These are phyloP conservation scores for Coemansia sp. DNA, from an alignment of 192 early-diverging fungal species.

Conservation along the genomic window DNA sequence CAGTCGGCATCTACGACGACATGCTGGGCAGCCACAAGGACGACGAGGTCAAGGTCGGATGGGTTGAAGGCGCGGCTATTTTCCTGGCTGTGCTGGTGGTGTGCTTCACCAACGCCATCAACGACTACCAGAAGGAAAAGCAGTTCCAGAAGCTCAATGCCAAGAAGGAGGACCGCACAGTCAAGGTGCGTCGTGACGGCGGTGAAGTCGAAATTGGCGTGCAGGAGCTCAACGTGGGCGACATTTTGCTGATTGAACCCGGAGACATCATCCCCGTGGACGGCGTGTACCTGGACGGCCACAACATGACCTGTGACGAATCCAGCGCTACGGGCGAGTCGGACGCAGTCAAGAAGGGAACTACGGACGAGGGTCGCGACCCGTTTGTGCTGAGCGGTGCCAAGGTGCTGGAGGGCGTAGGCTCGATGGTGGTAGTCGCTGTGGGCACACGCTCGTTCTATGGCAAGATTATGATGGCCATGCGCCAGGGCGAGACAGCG, in stretches of 20 bases:
- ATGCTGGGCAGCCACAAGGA: conserved; percentile 59
- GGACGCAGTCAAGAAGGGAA: conserved; percentile 75
- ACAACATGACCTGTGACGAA: conserved; percentile 87
- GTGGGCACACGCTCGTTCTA: conserved; percentile 83
- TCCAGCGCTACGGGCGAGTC: conserved; percentile 91
- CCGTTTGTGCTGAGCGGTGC: conserved; percentile 88
- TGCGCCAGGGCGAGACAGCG: conserved; percentile 59
- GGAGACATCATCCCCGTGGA: conserved; percentile 97
- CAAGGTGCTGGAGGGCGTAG: conserved; percentile 87
- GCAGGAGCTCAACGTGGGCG: conserved; percentile 84
- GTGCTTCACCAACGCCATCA: conserved; percentile 85
- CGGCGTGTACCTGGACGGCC: conserved; percentile 75
- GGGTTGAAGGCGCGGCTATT: conserved; percentile 83
- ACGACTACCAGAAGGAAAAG: conserved; percentile 87
- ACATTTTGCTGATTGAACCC: conserved; percentile 80
- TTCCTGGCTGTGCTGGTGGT: conserved; percentile 82
- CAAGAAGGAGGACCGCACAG: conserved; percentile 79
- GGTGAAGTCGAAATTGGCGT: conserved; percentile 71
- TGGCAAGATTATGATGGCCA: conserved; percentile 88
- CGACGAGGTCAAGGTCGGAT: conserved; percentile 74
- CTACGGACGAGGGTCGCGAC: conserved; percentile 55
- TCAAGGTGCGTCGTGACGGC: conserved; percentile 77
- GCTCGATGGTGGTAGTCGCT: conserved; percentile 80
- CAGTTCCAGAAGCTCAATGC: conserved; percentile 86
- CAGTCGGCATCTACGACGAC: conserved; percentile 85